phyloP scores from a whole-genome alignment of 345 rosid genomes.

The Acer campestre region DNA sequence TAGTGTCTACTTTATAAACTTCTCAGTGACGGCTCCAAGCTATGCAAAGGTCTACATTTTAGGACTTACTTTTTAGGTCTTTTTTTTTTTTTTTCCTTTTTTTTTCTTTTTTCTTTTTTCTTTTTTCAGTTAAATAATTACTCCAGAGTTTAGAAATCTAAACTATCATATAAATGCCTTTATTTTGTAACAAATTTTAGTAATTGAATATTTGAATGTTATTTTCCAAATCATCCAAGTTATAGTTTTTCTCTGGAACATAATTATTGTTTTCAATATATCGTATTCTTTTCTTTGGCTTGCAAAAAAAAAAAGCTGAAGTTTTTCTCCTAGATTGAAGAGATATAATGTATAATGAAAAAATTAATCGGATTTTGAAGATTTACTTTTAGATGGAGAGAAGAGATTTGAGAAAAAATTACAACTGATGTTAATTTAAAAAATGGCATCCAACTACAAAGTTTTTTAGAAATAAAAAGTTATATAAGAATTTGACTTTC shows the following conservation, averaged over 20 bases:
- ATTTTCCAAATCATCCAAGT: not conserved
- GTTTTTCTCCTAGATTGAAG: not conserved
- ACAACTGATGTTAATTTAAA: not conserved
- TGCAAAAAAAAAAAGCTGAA: not conserved
- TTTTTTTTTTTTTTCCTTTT: too few relatives aligned
- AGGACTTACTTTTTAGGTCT: not conserved
- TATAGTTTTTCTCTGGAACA: not conserved
- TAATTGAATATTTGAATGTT: not conserved
- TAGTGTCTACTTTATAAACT: not conserved
- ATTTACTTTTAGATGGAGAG: not conserved
- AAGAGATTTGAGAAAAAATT: not conserved
- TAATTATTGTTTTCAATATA: not conserved
- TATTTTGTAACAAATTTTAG: not conserved
- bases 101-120: too few relatives aligned
- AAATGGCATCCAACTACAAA: not conserved
- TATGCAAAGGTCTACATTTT: not conserved
- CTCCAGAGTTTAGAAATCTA: not conserved
- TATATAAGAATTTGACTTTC: not conserved
- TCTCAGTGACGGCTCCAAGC: not conserved
- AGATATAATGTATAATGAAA: not conserved
- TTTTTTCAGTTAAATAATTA: too few relatives aligned
- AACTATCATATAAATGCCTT: not conserved
- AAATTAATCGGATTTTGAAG: not conserved
- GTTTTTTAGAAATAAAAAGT: not conserved
- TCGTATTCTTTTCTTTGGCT: not conserved